Percentiles rank a stretch among this genome's conserved stretches.
Conservation (phyloP, 192 early-diverging fungal genomes). For the Rhizophagus sp. region DNA sequence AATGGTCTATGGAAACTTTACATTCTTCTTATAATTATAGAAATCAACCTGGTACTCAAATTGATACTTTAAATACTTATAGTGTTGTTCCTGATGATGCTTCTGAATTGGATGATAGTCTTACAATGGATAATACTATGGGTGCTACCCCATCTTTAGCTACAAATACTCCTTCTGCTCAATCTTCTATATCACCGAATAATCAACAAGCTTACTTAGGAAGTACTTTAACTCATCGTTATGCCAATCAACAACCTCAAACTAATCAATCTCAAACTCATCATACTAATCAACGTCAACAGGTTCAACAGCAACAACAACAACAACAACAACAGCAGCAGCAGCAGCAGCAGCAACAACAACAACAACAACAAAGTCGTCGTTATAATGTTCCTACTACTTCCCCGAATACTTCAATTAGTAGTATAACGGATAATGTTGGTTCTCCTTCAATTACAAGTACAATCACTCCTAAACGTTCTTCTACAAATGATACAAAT, state of each 20-base stretch:
- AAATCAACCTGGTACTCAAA: background rate
- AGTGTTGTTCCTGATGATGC: background rate
- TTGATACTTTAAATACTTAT: too few species aligned
- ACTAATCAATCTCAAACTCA: slow-evolving; percentile 29
- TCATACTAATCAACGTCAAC: slow-evolving; percentile 32
- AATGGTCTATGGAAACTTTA: background rate
- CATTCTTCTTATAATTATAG: background rate
- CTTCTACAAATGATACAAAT: slow-evolving; percentile 24
- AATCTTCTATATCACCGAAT: slow-evolving; percentile 13
- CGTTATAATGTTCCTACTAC: background rate
- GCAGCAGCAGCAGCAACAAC: too few species aligned
- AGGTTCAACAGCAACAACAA: slow-evolving; percentile 31
- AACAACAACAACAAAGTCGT: too few species aligned
- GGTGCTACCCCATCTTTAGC: background rate
- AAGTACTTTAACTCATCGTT: background rate
- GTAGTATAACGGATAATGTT: background rate
- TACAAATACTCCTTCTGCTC: background rate
- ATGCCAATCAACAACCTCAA: slow-evolving; percentile 5
- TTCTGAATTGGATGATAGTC: background rate
- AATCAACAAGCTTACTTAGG: slow-evolving; percentile 15
- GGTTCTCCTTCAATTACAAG: background rate
- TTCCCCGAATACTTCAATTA: slow-evolving; percentile 17
- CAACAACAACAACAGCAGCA: background rate
- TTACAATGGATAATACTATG: slow-evolving; percentile 10
- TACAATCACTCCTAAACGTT: slow-evolving; percentile 25